phyloP scores from a whole-genome alignment of 2,329 filamentous ascomycete genomes.

The Byssothecium circinans region DNA sequence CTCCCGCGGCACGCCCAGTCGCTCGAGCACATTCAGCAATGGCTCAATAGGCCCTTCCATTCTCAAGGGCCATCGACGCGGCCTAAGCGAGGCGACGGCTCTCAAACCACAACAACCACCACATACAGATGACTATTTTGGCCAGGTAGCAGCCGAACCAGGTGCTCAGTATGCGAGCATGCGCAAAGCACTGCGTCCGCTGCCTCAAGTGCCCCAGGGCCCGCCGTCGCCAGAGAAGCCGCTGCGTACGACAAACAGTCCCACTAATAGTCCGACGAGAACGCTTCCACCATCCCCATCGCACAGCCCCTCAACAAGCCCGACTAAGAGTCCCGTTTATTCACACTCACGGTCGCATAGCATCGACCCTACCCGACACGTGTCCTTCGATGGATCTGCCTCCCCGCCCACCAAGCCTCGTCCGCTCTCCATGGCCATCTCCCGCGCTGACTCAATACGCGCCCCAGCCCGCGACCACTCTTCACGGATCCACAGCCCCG shows the following conservation, averaged over 20 bases:
- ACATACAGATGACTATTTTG: slow-evolving; percentile 51
- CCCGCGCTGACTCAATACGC: slow-evolving; percentile 42
- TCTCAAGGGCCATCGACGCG: slow-evolving; percentile 66
- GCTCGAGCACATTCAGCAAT: slow-evolving; percentile 70
- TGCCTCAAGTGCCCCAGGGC: slow-evolving; percentile 35
- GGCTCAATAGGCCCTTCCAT: slow-evolving; percentile 51
- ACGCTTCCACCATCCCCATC: not conserved
- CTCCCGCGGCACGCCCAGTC: slow-evolving; percentile 56
- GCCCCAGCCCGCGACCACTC: slow-evolving; percentile 41
- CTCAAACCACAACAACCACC: slow-evolving; percentile 59
- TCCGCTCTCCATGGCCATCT: slow-evolving; percentile 47
- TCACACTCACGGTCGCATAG: slow-evolving; percentile 39
- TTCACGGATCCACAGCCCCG: slow-evolving; percentile 27
- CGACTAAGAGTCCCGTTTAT: slow-evolving; percentile 18
- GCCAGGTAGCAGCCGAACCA: slow-evolving; percentile 49
- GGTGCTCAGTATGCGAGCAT: slow-evolving; percentile 70
- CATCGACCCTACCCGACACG: slow-evolving; percentile 43
- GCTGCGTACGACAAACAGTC: slow-evolving; percentile 15
- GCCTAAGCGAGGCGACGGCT: slow-evolving; percentile 70
- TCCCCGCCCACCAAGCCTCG: slow-evolving; percentile 47
- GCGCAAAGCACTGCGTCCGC: slow-evolving; percentile 72
- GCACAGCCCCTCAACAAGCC: not conserved
- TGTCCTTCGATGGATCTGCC: slow-evolving; percentile 53
- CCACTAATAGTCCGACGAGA: slow-evolving; percentile 11
- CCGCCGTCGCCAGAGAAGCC: slow-evolving; percentile 34